Evolutionary conservation across 345 rosid species (phyloP), one percentile per base, ranked within the genome.

Genomic region (Populus tremula): DNA sequence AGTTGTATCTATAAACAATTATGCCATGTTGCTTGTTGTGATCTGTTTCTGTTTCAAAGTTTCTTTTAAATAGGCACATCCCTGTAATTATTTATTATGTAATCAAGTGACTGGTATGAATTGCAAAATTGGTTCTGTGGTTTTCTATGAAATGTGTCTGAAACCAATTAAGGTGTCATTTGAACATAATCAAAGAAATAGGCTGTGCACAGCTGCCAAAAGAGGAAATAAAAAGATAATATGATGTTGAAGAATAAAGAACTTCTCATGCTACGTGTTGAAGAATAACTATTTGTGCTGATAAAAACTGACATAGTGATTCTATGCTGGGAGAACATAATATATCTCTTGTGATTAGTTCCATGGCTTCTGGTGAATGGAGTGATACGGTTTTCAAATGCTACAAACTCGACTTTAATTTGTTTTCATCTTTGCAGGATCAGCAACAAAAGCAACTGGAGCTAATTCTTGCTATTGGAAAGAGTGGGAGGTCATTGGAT

Each of bases 371-470:
- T n/a, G 63, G 25, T 59, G 63, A 56, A n/a, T 56, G 63, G 29
- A 56, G 53, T 47, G 53, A 47, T 4, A 47, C 4, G 63, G 27
- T 23, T n/a, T 9, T 59, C 29, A n/a, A n/a, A n/a, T 8, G 50
- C 16, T 11, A 23, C 10, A 7, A 69, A 17, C 18, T 20, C 71
- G 59, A 83, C 41, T 74, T 75, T 4, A 39, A 68, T 72, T 65
- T 82, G 49, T 47, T 68, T 65, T 82, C 35, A 38, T 67, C 62
- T 53, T 61, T 87, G 82, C 77, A 96, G 99, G 97, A 93, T 70
- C 99, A 93, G 71, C 99, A 96, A 72, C 84, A 86, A 76, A 93
- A 92, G 79, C 99, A 96, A 79, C 93, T 96, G 6, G 97, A 92
- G 70, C 86, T 93, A 67, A 88, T 96, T 81, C 91, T 93, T 78